Percentiles rank a stretch among this genome's conserved stretches.
Conservation (phyloP, 805 yeast genomes). For the Dipodascus albidus region DNA sequence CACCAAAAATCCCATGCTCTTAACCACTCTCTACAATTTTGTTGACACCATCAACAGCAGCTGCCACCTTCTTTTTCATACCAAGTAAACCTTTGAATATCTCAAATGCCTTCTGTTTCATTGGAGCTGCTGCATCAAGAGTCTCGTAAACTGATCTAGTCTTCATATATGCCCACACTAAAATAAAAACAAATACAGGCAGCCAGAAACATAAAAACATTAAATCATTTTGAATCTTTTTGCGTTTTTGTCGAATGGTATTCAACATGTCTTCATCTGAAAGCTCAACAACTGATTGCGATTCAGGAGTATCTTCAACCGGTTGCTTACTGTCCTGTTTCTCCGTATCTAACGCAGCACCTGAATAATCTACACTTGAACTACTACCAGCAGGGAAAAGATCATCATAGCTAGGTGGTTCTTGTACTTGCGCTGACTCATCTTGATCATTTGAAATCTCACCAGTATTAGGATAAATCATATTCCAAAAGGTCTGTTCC, state of each 20-base stretch:
- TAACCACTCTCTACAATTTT: too few species aligned
- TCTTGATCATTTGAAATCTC: slow-evolving; percentile 16
- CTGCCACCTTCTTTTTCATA: neutral
- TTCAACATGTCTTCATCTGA: slow-evolving; percentile 14
- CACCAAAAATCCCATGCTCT: too few species aligned
- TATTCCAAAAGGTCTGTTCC: slow-evolving; percentile 21
- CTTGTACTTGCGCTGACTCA: slow-evolving; percentile 12
- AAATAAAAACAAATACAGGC: slow-evolving; percentile 45
- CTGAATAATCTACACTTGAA: slow-evolving; percentile 10
- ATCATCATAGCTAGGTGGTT: slow-evolving; percentile 20
- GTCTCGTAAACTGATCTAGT: slow-evolving; percentile 10
- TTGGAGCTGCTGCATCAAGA: slow-evolving; percentile 5
- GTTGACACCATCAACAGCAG: neutral
- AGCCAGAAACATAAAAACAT: slow-evolving; percentile 88
- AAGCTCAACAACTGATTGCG: slow-evolving; percentile 3
- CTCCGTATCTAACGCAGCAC: slow-evolving; percentile 13
- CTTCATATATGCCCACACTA: slow-evolving; percentile 23
- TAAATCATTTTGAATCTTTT: slow-evolving; percentile 53
- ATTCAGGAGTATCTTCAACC: slow-evolving; percentile 2
- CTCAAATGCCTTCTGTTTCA: slow-evolving; percentile 5
- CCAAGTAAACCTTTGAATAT: slow-evolving; percentile 5
- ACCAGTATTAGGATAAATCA: slow-evolving; percentile 13
- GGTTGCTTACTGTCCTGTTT: slow-evolving; percentile 1
- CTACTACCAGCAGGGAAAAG: slow-evolving; percentile 16
- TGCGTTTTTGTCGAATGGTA: slow-evolving; percentile 30